These are phyloP conservation scores for Hylodesmum podocarpum DNA, from an alignment of 306 rosid species.

Conservation along the genomic window DNA sequence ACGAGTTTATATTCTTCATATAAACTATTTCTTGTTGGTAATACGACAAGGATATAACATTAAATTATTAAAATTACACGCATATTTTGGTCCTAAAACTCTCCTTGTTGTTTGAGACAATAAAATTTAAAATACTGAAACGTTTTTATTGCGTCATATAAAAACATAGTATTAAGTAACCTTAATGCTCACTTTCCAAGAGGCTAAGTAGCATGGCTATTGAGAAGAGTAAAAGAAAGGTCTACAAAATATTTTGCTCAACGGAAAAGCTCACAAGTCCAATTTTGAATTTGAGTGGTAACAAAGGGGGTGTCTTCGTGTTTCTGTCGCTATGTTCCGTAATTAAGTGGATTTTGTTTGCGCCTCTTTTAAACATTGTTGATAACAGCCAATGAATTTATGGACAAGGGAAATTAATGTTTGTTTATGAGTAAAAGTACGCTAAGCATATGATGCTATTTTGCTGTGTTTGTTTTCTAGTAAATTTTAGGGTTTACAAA, in stretches of 20 bases:
- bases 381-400: neutral
- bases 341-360: neutral
- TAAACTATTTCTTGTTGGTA: too few species aligned
- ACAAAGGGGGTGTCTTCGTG: neutral
- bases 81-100: too few species aligned
- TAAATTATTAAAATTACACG: too few species aligned
- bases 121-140: neutral
- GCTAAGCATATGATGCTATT: neutral
- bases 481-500: neutral
- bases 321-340: neutral
- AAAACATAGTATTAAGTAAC: neutral
- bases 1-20: too few species aligned
- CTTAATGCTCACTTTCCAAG: neutral
- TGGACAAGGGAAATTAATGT: neutral
- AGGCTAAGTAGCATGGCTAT: neutral
- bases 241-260: neutral
- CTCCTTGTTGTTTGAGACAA: too few species aligned
- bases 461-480: neutral
- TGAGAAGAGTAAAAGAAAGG: neutral
- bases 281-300: neutral
- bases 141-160: neutral
- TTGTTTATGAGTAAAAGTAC: neutral
- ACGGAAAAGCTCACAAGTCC: neutral
- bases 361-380: neutral
- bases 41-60: too few species aligned